Evolutionary conservation across 768 basidiomycete species (phyloP), one percentile per base, ranked within the genome.

Genomic region (Agaricus sinodeliciosus): DNA sequence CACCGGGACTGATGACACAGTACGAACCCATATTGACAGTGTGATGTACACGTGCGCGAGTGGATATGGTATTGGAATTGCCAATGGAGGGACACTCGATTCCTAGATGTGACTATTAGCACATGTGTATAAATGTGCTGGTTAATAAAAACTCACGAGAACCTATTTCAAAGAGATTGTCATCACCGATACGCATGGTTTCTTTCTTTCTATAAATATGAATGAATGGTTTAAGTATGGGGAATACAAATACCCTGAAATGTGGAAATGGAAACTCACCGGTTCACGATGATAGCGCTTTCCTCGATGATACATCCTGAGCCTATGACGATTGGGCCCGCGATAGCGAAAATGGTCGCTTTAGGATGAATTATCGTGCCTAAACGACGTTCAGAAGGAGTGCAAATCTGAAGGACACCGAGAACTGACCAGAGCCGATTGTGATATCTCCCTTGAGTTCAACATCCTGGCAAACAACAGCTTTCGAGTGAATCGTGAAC

Each of bases 371-470:
- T 82, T 50, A 97, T 84, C 0, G 87, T 86, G 6, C 90, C 90
- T 86, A 60, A 22, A 3, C 9, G 5, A 51, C 22, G 49, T 26
- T 41, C 40, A 34, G 22, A 7, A 22, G 22, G 18, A 35, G 44
- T 19, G 42, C 3, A 39, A 13, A 16, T 27, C 4, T 18, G 35
- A 12, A 46, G 18, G 43, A 9, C 31, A 0, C 12, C 28, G 43
- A 12, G 6, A 19, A 54, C 58, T 4, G 47, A 83, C 90, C 88
- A 64, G 89, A 76, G 25, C 93, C 94, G 53, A 99, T 87, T 16
- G 93, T 94, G 49, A 95, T 89, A 62, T 94, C 88, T 47, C 96
- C 95, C 65, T 91, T 90, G 60, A 98, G 76, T 57, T 97, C 94
- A 27, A 91, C 90, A 71, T 96, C 94, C 63, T 92, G 88, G 64